Base-by-base conservation (phyloP, 495 filamentous ascomycete species). In the Halenospora varia region DNA sequence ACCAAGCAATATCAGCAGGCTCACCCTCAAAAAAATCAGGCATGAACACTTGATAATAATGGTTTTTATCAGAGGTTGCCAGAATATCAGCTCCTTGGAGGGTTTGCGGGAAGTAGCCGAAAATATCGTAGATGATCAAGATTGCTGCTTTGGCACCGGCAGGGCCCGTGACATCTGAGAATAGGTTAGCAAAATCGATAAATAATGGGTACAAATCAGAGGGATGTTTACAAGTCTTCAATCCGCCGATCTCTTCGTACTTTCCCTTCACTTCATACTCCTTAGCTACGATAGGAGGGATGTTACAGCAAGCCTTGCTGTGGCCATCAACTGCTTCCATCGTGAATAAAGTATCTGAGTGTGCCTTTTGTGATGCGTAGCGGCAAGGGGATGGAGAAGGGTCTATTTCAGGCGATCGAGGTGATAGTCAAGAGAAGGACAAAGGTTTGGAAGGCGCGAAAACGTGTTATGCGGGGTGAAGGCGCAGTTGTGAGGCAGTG, bases 191-290 rank as follows among this genome's bases (percentile, higher is more conserved):
- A 10, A 41, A 25, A 13, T n/a, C n/a, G n/a, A n/a, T n/a, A n/a
- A n/a, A n/a, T n/a, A n/a, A n/a, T n/a, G n/a, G n/a, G n/a, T n/a
- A n/a, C n/a, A n/a, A n/a, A n/a, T n/a, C n/a, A n/a, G n/a, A n/a
- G n/a, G n/a, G n/a, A n/a, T n/a, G n/a, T n/a, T 57, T 62, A 88
- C 85, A 92, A 13, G 87, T 88, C 55, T 86, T 87, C 41, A 87
- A 67, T 25, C 82, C 85, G 18, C 76, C 84, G 52, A 88, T 67
- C 22, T 76, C 79, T 40, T 79, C 76, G 57, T 84, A 90, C 23
- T 70, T 67, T 58, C 89, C 89, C 66, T 87, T 86, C n/a, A 76
- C 65, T 8, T 63, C 69, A 68, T 91, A 92, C 9, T 75, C 82
- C 56, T 81, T 72, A 2, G 73, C 61, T 44, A 85, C 73, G 24